Evolutionary conservation across 352 stramenopile genomes (phyloP).

Genomic region (Peronospora belbahrii): DNA sequence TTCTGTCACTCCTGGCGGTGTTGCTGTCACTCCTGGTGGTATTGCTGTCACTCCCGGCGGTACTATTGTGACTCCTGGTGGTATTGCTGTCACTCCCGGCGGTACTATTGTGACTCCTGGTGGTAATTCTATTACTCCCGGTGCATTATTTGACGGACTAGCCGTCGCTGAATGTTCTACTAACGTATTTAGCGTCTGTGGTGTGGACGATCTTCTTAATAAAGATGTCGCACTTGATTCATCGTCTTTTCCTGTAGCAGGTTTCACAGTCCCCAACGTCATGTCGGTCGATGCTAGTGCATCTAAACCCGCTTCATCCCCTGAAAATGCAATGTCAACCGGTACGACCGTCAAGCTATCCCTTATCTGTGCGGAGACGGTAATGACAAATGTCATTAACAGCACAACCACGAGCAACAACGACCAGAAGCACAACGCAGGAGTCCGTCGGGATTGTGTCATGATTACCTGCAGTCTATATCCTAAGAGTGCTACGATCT

Average conservation of each 20-base stretch:
- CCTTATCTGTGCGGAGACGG: constrained; percentile 8
- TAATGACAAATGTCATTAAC: constrained; percentile 1
- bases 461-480: constrained; percentile 7
- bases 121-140: background rate
- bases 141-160: background rate
- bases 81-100: background rate
- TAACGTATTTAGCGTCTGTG: background rate
- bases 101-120: no score
- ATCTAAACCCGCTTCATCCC: background rate
- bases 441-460: constrained; percentile 11
- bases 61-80: background rate
- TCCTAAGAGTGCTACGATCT: background rate
- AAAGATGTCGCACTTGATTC: constrained; percentile 1
- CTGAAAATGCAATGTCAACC: constrained; percentile 3
- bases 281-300: constrained; percentile 4
- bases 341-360: constrained; percentile 8
- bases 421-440: constrained; percentile 5
- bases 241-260: constrained; percentile 5
- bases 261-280: constrained; percentile 11
- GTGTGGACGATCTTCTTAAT: background rate
- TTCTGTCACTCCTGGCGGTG: background rate
- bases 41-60: background rate
- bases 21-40: background rate
- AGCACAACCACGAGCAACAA: constrained; percentile 8
- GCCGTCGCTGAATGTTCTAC: background rate